Base-by-base conservation (phyloP, 345 rosid genomes). In the Salix koriyanagi region DNA sequence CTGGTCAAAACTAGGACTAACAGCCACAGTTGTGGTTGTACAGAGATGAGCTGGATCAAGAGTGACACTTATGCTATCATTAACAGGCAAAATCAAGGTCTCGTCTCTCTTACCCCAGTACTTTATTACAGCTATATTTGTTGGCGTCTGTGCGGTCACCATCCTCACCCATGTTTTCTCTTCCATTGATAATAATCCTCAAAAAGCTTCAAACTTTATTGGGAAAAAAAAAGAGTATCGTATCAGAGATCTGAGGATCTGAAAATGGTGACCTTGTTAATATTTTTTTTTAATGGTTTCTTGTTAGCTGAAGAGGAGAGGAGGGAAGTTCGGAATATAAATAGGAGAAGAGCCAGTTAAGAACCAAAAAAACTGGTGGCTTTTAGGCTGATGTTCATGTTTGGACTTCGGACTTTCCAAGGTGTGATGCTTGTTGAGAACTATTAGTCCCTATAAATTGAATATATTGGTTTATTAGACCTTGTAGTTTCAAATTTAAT, bases 71-170 rank as follows among this genome's bases (percentile, higher is more conserved):
- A 96, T 94, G 81, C 99, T 96, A 62, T 92, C 97, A 66, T 96
- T 96, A n/a, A 96, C 83, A 9, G 99, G 99, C 73, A 96, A 87
- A 76, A 96, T 96, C 65, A 93, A 90, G 78, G 83, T 77, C 83
- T 96, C 99, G 23, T 96, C 97, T 70, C 97, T 79, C 82, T 96
- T 96, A 2, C 99, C 99, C 98, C 99, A 94, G 75, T 94, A 96
- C 90, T 96, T 96, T 7, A 96, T 92, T 80, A 96, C 99, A 0
- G 99, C 97, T 32, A 93, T 96, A 83, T 94, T 96, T 7, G 99
- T 93, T 65, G 98, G 99, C 8, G 99, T 89, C 79, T 88, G 95
- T 5, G 97, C 99, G 32, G 99, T 96, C 77, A 87, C 88, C 92
- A 83, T 88, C 74, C 86, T 77, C 18, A 92, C 87, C 99, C 99